phyloP scores from a whole-genome alignment of 2,329 filamentous ascomycete genomes.

The Calonectria naviculata region DNA sequence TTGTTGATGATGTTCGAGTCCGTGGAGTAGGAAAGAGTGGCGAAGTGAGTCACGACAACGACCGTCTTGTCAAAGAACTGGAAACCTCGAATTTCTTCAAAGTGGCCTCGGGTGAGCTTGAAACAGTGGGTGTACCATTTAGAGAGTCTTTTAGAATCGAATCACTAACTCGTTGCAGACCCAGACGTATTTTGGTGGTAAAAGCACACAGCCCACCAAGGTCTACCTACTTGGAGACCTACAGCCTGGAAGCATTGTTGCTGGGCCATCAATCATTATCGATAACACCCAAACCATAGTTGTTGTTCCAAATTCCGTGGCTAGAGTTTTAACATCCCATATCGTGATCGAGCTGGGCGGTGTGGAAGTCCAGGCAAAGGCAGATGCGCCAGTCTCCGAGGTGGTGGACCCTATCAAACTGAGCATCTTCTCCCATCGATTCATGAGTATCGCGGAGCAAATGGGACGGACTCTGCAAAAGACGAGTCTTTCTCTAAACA shows the following conservation, averaged over 20 bases:
- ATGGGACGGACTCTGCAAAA: constrained; percentile 83
- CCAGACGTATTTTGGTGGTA: constrained; percentile 35
- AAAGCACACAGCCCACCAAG: neutral
- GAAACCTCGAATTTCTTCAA: constrained; percentile 18
- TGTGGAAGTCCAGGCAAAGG: neutral
- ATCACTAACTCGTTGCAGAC: constrained; percentile 20
- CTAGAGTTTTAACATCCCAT: constrained; percentile 42
- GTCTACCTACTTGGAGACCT: constrained; percentile 14
- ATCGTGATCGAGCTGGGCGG: constrained; percentile 30
- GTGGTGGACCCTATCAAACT: constrained; percentile 77
- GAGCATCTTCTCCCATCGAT: constrained; percentile 79
- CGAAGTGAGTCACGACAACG: constrained; percentile 23
- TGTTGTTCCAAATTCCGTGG: constrained; percentile 37
- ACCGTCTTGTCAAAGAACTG: constrained; percentile 18
- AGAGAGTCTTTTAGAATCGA: neutral
- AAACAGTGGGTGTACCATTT: neutral
- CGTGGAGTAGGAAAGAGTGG: constrained; percentile 44
- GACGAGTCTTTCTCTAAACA: constrained; percentile 79
- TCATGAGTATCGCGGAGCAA: constrained; percentile 85
- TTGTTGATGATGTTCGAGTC: constrained; percentile 55
- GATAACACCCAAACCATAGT: constrained; percentile 45
- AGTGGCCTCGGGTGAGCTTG: neutral
- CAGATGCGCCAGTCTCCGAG: constrained; percentile 9
- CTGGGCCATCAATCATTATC: constrained; percentile 46
- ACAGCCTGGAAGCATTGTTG: constrained; percentile 3